Conservation (phyloP, 768 basidiomycete genomes). For the Cystobasidiopsis lactophilus region DNA sequence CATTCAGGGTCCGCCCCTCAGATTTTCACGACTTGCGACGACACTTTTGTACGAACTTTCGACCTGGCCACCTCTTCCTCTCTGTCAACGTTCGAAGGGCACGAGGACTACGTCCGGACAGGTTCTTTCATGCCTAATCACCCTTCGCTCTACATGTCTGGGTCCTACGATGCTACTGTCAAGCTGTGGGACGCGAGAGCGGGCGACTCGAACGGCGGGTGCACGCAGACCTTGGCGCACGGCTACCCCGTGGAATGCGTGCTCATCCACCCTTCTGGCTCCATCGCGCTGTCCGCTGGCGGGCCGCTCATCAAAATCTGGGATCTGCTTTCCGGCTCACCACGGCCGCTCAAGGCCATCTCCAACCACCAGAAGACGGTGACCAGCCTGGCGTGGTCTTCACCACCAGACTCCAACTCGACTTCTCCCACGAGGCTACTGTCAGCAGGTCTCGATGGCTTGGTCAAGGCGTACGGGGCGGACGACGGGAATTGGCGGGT, state of each 20-base stretch:
- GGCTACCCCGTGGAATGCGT: slow-evolving; percentile 70
- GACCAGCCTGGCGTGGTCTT: slow-evolving; percentile 45
- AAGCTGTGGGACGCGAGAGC: slow-evolving; percentile 60
- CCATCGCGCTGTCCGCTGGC: slow-evolving; percentile 59
- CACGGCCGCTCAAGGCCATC: slow-evolving; percentile 65
- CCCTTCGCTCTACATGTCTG: slow-evolving; percentile 66
- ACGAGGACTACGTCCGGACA: slow-evolving; percentile 89
- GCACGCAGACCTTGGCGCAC: slow-evolving; percentile 23
- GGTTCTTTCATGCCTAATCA: slow-evolving; percentile 66
- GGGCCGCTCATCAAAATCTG: slow-evolving; percentile 84
- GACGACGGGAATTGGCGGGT: slow-evolving; percentile 59
- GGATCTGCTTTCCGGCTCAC: slow-evolving; percentile 45
- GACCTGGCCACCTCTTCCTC: slow-evolving; percentile 64
- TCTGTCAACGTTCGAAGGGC: slow-evolving; percentile 55
- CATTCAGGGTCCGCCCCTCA: slow-evolving; percentile 33
- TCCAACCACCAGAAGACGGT: slow-evolving; percentile 98
- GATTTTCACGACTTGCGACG: slow-evolving; percentile 83
- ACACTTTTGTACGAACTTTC: slow-evolving; percentile 81
- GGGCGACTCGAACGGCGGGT: slow-evolving; percentile 8
- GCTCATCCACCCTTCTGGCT: slow-evolving; percentile 66
- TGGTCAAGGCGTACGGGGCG: slow-evolving; percentile 97
- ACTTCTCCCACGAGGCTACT: slow-evolving; percentile 54
- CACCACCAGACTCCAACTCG: slow-evolving; percentile 26
- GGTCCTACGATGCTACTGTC: slow-evolving; percentile 83
- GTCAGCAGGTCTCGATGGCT: slow-evolving; percentile 78